Evolutionary conservation across 2,329 filamentous ascomycete genomes (phyloP).

Genomic region (Diplodia corticola): DNA sequence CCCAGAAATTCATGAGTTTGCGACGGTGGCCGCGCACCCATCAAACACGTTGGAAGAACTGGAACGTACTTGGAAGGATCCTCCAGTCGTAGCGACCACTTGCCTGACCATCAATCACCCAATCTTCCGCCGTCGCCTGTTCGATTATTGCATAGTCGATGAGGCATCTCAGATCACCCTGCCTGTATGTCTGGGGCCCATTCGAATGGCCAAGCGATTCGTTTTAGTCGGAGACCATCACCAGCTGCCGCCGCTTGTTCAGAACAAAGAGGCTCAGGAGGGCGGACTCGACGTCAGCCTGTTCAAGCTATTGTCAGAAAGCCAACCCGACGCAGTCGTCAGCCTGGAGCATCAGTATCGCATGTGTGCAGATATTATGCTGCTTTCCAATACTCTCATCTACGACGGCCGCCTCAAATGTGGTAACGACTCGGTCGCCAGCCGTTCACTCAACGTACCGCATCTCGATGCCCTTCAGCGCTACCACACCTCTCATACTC

Average conservation of each 20-base stretch:
- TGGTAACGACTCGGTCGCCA: constrained; percentile 74
- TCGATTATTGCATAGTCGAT: constrained; percentile 98
- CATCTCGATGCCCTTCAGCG: constrained; percentile 40
- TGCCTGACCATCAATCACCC: constrained; percentile 89
- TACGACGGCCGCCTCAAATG: constrained; percentile 91
- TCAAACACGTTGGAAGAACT: constrained; percentile 81
- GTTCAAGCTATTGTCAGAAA: constrained; percentile 90
- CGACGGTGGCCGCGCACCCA: constrained; percentile 71
- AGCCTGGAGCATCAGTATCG: constrained; percentile 95
- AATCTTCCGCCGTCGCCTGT: constrained; percentile 82
- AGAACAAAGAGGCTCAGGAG: constrained; percentile 81
- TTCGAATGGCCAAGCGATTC: constrained; percentile 89
- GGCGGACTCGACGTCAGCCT: constrained; percentile 90
- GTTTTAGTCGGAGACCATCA: constrained; percentile 96
- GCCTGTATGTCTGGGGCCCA: constrained; percentile 89
- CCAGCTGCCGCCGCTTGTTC: constrained; percentile 89
- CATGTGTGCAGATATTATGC: constrained; percentile 98
- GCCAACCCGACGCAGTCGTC: constrained; percentile 82
- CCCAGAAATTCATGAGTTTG: constrained; percentile 82
- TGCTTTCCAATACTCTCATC: constrained; percentile 86
- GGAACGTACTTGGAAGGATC: constrained; percentile 77
- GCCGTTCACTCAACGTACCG: constrained; percentile 67
- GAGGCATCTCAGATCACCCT: constrained; percentile 97
- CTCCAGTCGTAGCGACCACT: constrained; percentile 89
- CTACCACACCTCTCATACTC: constrained; percentile 31